Evolutionary conservation across 495 filamentous ascomycete species (phyloP).

Genomic region (Xylaria grammica): DNA sequence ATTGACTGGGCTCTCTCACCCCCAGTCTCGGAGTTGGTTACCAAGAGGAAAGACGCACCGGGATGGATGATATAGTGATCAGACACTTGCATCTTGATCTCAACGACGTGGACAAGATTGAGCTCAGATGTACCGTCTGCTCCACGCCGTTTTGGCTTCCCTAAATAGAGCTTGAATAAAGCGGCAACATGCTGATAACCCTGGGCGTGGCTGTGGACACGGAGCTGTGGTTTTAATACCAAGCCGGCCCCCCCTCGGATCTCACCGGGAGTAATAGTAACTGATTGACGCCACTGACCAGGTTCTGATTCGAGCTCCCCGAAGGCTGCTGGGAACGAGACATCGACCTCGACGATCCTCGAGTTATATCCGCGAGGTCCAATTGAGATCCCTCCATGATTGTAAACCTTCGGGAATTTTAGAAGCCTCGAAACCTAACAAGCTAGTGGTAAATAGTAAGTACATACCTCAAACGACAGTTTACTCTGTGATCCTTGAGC

Average conservation of each 20-base stretch:
- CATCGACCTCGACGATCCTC: constrained; percentile 4
- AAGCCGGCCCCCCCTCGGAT: background rate
- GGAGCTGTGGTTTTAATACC: background rate
- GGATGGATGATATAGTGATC: background rate
- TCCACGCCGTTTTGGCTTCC: background rate
- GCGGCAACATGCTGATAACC: constrained; percentile 13
- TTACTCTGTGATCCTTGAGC: constrained; percentile 15
- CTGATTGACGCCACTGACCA: background rate
- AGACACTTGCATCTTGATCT: constrained; percentile 10
- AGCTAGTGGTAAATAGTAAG: background rate
- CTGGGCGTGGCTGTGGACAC: constrained; percentile 2
- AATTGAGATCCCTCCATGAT: constrained; percentile 13
- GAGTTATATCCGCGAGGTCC: constrained; percentile 4
- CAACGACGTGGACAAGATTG: constrained; percentile 9
- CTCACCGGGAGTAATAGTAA: background rate
- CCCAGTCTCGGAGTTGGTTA: constrained; percentile 8
- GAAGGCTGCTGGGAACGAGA: constrained; percentile 3
- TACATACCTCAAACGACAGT: constrained; percentile 17
- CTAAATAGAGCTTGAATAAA: constrained; percentile 5
- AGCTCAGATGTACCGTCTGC: background rate
- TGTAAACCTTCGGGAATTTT: background rate
- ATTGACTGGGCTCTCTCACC: background rate
- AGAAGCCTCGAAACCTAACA: background rate
- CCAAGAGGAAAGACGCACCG: constrained; percentile 8
- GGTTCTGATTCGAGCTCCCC: constrained; percentile 9